Base-by-base conservation (phyloP, 2,329 filamentous ascomycete genomes). In the Neopestalotiopsis clavispora region DNA sequence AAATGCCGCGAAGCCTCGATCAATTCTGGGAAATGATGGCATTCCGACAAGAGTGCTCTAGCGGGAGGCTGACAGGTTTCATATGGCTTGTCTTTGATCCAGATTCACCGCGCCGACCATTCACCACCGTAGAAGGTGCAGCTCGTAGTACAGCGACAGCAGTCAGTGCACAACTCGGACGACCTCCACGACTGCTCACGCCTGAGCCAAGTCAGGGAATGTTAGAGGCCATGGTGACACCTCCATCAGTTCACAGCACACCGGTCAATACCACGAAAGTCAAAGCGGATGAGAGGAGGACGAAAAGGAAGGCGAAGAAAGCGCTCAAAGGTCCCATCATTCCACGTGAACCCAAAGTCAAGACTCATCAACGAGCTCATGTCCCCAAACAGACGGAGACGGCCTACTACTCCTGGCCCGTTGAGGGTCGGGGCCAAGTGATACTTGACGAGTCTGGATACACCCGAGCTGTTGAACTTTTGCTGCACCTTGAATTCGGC, bases 11-110 rank as follows among this genome's bases (percentile, higher is more conserved):
- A 77, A 92, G 90, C 0, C 83, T 99, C 56, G 93, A 95, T n/a
- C 91, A 95, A 73, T 99, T 99, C 76, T 99, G 96, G 96, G 96
- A 99, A 71, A 92, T 97, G 87, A 98, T 99, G 95, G 92, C 95
- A 0, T 98, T 93, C 77, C 87, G 96, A 68, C 96, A 98, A 78
- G 96, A 99, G 77, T 99, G 96, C 77, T 97, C 95, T 0, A 94
- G 94, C 42, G 97, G 96, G 0, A 87, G 95, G 20, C 86, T 97
- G 76, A 97, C 97, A 0, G 97, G 97, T 0, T 99, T 99, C 74
- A 86, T 98, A 32, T 99, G 97, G 95, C 83, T 98, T 32, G 91
- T 98, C 0, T 92, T 98, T 72, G 91, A 94, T 42, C 86, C 89
- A 20, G 45, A 65, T 40, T 30, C 68, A 20, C 59, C 70, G 10